Evolutionary conservation across 495 filamentous ascomycete species (phyloP).

Genomic region (Penicillium maclennaniae): DNA sequence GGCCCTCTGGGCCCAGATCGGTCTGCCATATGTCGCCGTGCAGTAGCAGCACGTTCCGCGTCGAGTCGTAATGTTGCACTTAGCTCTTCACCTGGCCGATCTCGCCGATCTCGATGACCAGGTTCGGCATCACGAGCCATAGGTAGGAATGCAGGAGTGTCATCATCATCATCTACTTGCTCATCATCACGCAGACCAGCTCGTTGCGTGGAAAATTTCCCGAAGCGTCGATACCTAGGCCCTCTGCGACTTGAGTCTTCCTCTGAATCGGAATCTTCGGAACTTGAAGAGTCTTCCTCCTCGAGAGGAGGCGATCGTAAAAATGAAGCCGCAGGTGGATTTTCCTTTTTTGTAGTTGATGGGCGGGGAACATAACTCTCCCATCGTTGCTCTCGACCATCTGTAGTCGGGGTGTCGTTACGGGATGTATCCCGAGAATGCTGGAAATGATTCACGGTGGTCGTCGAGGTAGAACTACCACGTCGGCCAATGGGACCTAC

Average conservation of each 20-base stretch:
- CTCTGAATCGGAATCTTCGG: slow-evolving; percentile 52
- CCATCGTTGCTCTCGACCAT: slow-evolving; percentile 36
- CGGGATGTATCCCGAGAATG: slow-evolving; percentile 36
- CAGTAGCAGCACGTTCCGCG: slow-evolving; percentile 43
- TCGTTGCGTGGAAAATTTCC: slow-evolving; percentile 37
- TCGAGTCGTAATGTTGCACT: slow-evolving; percentile 56
- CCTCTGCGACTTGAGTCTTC: slow-evolving; percentile 39
- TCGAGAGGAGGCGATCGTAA: slow-evolving; percentile 34
- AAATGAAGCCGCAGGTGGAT: slow-evolving; percentile 17
- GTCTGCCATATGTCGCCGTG: slow-evolving; percentile 31
- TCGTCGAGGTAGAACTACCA: slow-evolving; percentile 53
- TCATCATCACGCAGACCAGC: slow-evolving; percentile 36
- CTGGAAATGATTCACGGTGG: slow-evolving; percentile 45
- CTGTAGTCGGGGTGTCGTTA: slow-evolving; percentile 40
- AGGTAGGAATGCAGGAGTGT: slow-evolving; percentile 71
- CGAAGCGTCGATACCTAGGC: slow-evolving; percentile 34
- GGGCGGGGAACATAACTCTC: slow-evolving; percentile 32
- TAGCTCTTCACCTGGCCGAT: slow-evolving; percentile 45
- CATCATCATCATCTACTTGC: slow-evolving; percentile 51
- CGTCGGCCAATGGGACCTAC: slow-evolving; percentile 33
- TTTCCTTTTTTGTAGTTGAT: slow-evolving; percentile 31
- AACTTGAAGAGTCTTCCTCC: slow-evolving; percentile 40
- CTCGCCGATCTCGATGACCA: slow-evolving; percentile 21
- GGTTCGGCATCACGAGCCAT: slow-evolving; percentile 38
- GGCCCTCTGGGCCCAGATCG: slow-evolving; percentile 31